A percentile compares a stretch with the other conserved stretches of the same genome.
These are phyloP conservation scores for Omphalotus guepiniiformis DNA, from an alignment of 768 basidiomycete species.

Conservation along the genomic window DNA sequence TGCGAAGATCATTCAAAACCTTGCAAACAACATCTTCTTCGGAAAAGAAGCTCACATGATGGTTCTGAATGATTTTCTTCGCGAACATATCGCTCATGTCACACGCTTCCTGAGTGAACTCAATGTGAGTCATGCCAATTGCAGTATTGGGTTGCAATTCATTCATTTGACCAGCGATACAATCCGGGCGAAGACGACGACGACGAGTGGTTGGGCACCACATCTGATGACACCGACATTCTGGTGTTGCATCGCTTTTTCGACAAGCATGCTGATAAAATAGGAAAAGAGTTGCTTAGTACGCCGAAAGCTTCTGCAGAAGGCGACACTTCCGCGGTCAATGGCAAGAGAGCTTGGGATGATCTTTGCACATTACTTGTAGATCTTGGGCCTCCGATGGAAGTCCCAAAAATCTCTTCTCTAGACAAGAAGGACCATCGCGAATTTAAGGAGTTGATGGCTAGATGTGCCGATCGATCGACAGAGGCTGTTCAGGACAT, in stretches of 20 bases:
- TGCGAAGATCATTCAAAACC: constrained; percentile 88
- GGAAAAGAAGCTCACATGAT: constrained; percentile 89
- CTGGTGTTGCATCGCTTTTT: constrained; percentile 83
- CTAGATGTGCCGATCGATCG: constrained; percentile 54
- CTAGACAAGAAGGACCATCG: constrained; percentile 47
- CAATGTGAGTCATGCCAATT: constrained; percentile 41
- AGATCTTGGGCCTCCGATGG: constrained; percentile 67
- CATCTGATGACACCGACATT: constrained; percentile 79
- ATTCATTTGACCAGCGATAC: constrained; percentile 4
- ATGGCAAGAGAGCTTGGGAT: constrained; percentile 83
- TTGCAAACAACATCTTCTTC: constrained; percentile 93
- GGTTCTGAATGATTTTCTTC: constrained; percentile 70
- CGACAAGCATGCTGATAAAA: constrained; percentile 80
- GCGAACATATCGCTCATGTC: constrained; percentile 64
- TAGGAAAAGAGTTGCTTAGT: constrained; percentile 82
- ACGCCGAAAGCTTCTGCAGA: constrained; percentile 56
- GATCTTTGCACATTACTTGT: constrained; percentile 73
- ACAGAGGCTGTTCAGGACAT: constrained; percentile 61
- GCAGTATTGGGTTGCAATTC: background rate
- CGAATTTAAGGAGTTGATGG: constrained; percentile 67
- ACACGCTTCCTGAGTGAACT: constrained; percentile 76
- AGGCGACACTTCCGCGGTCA: constrained; percentile 48
- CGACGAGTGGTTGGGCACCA: constrained; percentile 72
- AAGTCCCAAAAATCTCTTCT: constrained; percentile 58
- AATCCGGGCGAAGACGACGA: constrained; percentile 49